Base-by-base conservation (phyloP, 805 yeast genomes). In the Suhomyces sp. region DNA sequence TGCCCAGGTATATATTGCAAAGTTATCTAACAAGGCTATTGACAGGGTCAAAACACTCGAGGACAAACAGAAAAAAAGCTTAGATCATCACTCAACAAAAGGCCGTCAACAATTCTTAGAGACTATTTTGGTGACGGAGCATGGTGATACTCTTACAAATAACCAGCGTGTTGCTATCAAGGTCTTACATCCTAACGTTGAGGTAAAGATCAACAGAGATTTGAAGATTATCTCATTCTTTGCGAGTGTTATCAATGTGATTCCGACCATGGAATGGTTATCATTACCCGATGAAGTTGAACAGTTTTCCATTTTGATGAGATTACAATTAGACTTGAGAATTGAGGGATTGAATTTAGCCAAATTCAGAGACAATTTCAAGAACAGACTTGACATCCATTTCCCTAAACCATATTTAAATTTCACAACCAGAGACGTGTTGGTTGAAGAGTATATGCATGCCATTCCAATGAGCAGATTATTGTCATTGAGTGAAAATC, bases 261-360 rank as follows among this genome's bases (percentile, higher is more conserved):
- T 93, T 5, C 99, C 99, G 4, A 88, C 95, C 0, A 87, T 93
- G 95, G 97, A 93, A 55, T 93, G 99, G 99, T 68, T 93, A 4
- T 86, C 96, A 3, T 65, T 93, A 31, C 98, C 98, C 0, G 91
- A 83, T 42, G 98, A 93, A 57, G 98, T 91, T 2, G 84, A 81
- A 27, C 93, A 90, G 51, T 93, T 93, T 55, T 74, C 87, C 1
- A 65, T 78, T 0, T 72, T 93, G 65, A 91, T 93, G 98, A 78
- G 79, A 25, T 58, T 87, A 32, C 99, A 93, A 59, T 65, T 93
- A 38, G 98, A 93, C 60, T 63, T 93, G 39, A 68, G 97, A 44
- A 86, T 93, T 23, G 99, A 93, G 56, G 93, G 93, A 1, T 65
- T 82, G 43, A 93, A 93, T 54, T 64, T 93, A 38, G 65, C 74